Percentiles rank a stretch among this genome's conserved stretches.
Conservation (phyloP, 106 monocot genomes). For the Apostasia ramifera region DNA sequence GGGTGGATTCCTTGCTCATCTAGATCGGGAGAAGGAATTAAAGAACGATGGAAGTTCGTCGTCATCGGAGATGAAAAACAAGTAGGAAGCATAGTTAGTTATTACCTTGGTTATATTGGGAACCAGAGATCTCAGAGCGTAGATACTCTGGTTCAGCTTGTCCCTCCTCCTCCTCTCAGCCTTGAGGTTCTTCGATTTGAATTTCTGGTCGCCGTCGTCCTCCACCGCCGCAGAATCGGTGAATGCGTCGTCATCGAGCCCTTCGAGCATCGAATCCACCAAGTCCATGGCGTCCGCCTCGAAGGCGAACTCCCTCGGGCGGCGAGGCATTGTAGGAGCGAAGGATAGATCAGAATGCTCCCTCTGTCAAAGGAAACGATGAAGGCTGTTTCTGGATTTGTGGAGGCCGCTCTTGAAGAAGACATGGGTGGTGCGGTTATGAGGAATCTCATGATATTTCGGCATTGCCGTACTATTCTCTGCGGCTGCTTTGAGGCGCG, state of each 20-base stretch:
- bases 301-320: background rate
- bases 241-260: slow-evolving; percentile 5
- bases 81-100: background rate
- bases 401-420: no score
- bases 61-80: background rate
- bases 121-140: slow-evolving; percentile 60
- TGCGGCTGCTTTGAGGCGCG: background rate
- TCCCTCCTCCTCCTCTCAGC: slow-evolving; percentile 79
- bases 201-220: slow-evolving; percentile 13
- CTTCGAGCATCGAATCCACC: slow-evolving; percentile 34
- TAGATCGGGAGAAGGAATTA: slow-evolving; percentile 7
- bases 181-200: slow-evolving; percentile 84
- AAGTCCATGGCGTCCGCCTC: slow-evolving; percentile 28
- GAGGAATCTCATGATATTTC: slow-evolving; percentile 5
- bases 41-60: background rate
- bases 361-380: background rate
- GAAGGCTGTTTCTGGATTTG: no score
- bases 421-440: background rate
- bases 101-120: slow-evolving; percentile 87
- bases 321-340: slow-evolving; percentile 7
- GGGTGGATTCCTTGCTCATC: slow-evolving; percentile 97
- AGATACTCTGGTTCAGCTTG: slow-evolving; percentile 64
- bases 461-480: slow-evolving; percentile 1
- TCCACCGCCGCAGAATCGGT: background rate
- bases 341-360: background rate